Base-by-base conservation (phyloP, 805 yeast genomes). In the Ogataea salicorniae region DNA sequence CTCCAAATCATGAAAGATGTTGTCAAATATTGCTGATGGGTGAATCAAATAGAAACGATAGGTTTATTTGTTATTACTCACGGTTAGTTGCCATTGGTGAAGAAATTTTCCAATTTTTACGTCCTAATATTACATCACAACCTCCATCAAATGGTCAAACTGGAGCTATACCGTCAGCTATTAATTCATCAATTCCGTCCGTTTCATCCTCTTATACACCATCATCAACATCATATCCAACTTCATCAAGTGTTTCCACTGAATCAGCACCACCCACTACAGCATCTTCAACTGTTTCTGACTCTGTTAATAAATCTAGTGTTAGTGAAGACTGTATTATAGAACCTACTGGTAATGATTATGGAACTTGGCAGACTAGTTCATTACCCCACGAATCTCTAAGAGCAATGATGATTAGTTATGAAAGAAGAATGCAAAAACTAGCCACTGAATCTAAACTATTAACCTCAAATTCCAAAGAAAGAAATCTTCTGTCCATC, bases 81-180 rank as follows among this genome's bases (percentile, higher is more conserved):
- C 66, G 69, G 45, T 52, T 77, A 18, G 69, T 77, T n/a, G 62
- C 71, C 3, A 60, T 72, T 37, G 81, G 81, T 15, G 81, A 77
- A 57, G 80, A 76, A 45, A 70, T 76, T 22, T 63, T 71, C 48
- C 70, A 68, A 44, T 72, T 65, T 48, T 58, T 76, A 31, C 60
- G 67, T 44, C 72, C 72, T 9, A 56, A 55, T 42, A 55, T 51
- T 11, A 26, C 31, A 9, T 9, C 31, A 26, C 31, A 31, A n/a
- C 13, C 41, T 15, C n/a, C 41, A 26, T 15, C 41, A 26, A 17
- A 16, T n/a, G 17, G 23, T 11, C 13, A 16, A 35, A 35, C 18
- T 35, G 17, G 14, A 7, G 14, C 17, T n/a, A 35, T 16, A 16
- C 6, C 37, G 3, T 16, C 37, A 3, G 6, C 37, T n/a, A 17